Evolutionary conservation across 2,329 filamentous ascomycete species (phyloP).

Genomic region (Gliomastix tumulicola): DNA sequence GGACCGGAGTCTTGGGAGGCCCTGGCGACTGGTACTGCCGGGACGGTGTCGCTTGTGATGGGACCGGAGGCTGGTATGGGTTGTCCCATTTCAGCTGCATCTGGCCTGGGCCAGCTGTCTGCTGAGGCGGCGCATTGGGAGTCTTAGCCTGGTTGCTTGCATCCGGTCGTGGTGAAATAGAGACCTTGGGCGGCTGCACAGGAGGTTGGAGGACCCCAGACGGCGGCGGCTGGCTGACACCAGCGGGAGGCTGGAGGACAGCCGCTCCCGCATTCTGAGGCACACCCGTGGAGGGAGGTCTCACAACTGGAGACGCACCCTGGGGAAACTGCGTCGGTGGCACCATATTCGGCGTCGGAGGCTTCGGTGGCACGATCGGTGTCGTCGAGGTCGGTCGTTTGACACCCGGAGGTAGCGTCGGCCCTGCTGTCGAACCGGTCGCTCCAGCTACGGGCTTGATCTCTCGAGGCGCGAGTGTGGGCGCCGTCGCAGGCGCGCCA

Average conservation of each 20-base stretch:
- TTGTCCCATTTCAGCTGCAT: conserved; percentile 31
- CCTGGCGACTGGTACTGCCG: conserved; percentile 15
- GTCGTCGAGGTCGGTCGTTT: conserved; percentile 20
- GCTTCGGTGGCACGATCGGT: conserved; percentile 27
- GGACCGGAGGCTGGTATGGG: conserved; percentile 27
- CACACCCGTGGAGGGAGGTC: conserved; percentile 19
- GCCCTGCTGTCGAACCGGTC: conserved; percentile 9
- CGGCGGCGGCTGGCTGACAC: conserved; percentile 19
- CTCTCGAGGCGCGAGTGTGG: conserved; percentile 22
- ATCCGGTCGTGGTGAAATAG: conserved; percentile 25
- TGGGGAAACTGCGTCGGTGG: conserved; percentile 18
- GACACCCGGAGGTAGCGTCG: conserved; percentile 11
- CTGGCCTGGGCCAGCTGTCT: conserved; percentile 11
- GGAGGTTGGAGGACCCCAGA: conserved; percentile 22
- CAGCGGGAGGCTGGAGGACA: conserved; percentile 28
- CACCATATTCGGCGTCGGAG: conserved; percentile 10
- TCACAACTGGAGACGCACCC: conserved; percentile 16
- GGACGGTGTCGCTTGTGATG: conserved; percentile 13
- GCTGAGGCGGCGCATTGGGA: conserved; percentile 11
- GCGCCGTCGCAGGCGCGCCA: conserved; percentile 6
- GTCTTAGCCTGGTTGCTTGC: conserved; percentile 17
- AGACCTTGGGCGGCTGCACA: conserved; percentile 18
- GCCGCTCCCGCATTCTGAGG: conserved; percentile 17
- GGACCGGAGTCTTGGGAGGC: conserved; percentile 11
- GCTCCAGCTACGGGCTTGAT: conserved; percentile 11